Percentiles rank a stretch among this genome's conserved stretches.
Conservation (phyloP, 2,329 filamentous ascomycete species). For the Colletotrichum spaethianum region DNA sequence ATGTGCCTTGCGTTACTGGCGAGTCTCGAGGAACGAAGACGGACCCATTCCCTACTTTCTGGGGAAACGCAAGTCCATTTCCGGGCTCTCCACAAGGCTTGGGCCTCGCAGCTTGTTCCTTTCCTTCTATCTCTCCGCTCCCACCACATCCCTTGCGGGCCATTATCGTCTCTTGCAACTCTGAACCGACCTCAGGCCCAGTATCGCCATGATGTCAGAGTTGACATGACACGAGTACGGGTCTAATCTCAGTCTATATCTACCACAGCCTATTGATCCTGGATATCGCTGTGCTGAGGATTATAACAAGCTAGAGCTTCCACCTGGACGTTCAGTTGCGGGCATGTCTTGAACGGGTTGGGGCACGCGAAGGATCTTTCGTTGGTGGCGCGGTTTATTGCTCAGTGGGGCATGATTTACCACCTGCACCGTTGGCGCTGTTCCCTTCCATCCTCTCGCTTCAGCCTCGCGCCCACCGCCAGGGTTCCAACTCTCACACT, state of each 20-base stretch:
- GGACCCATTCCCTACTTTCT: not conserved
- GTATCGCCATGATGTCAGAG: not conserved
- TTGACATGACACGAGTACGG: not conserved
- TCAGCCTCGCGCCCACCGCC: slow-evolving; percentile 1
- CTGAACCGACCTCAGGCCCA: not conserved
- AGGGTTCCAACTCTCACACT: not conserved
- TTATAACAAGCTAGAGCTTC: not conserved
- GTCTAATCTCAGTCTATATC: not conserved
- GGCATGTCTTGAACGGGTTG: not conserved
- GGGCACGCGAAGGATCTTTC: slow-evolving; percentile 18
- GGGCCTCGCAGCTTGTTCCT: not conserved
- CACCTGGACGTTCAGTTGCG: not conserved
- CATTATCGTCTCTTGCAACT: too few relatives aligned
- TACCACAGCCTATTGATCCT: not conserved
- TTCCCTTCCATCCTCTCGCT: slow-evolving; percentile 22
- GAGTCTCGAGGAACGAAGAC: not conserved
- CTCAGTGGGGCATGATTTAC: slow-evolving; percentile 4
- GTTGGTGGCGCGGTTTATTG: slow-evolving; percentile 14
- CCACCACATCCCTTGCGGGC: not conserved
- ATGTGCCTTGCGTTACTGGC: not conserved
- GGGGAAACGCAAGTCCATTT: not conserved
- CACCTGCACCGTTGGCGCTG: not conserved
- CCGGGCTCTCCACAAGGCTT: not conserved
- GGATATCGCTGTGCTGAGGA: not conserved
- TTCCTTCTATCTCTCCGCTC: not conserved